Percentiles rank a stretch among this genome's conserved stretches.
These are phyloP conservation scores for Aquilaria sinensis DNA, from an alignment of 345 rosid species.

Conservation along the genomic window DNA sequence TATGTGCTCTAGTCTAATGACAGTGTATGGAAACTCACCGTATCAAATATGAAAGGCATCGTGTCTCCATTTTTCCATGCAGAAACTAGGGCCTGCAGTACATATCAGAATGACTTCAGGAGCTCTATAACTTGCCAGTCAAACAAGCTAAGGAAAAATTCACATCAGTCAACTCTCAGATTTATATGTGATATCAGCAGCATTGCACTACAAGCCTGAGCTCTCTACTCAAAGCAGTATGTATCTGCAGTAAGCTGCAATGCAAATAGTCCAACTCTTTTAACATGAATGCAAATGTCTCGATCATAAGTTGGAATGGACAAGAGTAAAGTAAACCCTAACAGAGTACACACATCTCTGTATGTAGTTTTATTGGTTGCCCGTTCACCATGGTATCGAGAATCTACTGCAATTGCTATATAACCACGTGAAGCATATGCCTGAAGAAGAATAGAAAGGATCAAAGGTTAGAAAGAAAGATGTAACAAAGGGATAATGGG, in stretches of 20 bases:
- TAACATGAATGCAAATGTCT: no score
- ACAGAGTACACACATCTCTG: conserved; percentile 37
- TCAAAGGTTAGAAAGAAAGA: background rate
- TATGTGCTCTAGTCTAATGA: background rate
- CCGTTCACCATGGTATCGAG: conserved; percentile 93
- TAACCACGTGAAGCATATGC: conserved; percentile 91
- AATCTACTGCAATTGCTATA: conserved; percentile 72
- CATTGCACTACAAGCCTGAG: no score
- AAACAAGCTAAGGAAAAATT: no score
- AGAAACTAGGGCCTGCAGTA: conserved; percentile 74
- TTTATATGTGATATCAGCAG: no score
- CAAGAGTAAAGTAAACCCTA: no score
- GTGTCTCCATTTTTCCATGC: conserved; percentile 80
- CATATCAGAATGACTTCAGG: conserved; percentile 11
- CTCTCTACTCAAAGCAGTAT: no score
- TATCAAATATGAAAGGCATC: conserved; percentile 90
- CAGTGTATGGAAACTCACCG: conserved; percentile 28
- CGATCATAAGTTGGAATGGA: no score
- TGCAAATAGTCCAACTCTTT: no score
- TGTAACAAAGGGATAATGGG: background rate
- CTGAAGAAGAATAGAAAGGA: conserved; percentile 23
- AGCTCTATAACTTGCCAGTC: background rate
- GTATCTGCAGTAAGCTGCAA: no score
- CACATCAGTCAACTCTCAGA: no score
- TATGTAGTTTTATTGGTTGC: conserved; percentile 58